Evolutionary conservation across 1,139 yeast species (phyloP), one percentile per base, ranked within the genome.

Genomic region (Candida pseudocylindracea): DNA sequence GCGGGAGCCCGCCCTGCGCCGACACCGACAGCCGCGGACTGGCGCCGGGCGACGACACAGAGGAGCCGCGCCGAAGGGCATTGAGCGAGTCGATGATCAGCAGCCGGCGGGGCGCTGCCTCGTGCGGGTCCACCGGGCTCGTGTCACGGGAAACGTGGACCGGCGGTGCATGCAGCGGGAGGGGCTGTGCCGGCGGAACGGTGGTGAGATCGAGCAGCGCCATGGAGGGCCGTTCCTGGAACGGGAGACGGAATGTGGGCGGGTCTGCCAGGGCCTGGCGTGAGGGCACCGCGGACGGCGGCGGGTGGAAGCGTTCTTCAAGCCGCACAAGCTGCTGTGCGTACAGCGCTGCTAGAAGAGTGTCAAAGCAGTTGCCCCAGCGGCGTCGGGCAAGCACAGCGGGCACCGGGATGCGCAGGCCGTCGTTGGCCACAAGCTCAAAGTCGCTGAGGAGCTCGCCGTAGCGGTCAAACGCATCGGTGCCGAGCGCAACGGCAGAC

Each of bases 281-380:
- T 7, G 11, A 26, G 11, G 28, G 28, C 28, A 10, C 11, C 4
- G 11, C 28, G 7, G 11, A 10, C 4, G 8, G 10, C 10, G 12
- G 29, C 3, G 12, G 29, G 3, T 27, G 12, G 12, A 10, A 8
- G 11, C 10, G 8, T 8, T 55, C 51, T 34, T 60, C 63, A 39
- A 64, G 53, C 31, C 57, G 58, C 32, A 62, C 60, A 2, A 65
- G 66, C 0, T 75, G 70, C 35, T 62, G 56, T 2, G 74, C 68
- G 44, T 74, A 75, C 1, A 74, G 79, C 39, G 62, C 62, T 0
- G 81, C 60, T 31, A 75, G 48, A 20, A 75, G 40, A 39, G 60
- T 60, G 37, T 71, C 71, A 45, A 76, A 76, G 40, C 65, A 72
- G 28, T 66, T 49, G 1, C 88, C 88, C 91, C 91, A 76, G 44